These are phyloP conservation scores for Agaricales sp. DNA, from an alignment of 1,284 basidiomycete genomes.

Conservation along the genomic window DNA sequence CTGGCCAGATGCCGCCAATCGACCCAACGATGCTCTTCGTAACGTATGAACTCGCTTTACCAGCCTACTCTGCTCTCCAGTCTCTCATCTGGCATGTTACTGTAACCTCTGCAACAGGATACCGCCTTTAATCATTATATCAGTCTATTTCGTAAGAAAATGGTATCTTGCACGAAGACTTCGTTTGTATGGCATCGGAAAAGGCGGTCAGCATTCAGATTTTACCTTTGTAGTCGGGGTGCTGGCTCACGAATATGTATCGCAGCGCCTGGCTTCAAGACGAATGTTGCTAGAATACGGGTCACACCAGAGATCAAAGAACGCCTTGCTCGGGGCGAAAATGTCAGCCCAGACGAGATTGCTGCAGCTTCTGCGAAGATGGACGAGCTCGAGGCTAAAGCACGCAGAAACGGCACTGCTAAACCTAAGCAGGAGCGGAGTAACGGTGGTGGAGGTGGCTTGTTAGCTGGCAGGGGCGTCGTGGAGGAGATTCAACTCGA, in stretches of 20 bases:
- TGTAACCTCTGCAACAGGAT: constrained; percentile 22
- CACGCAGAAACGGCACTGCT: not conserved
- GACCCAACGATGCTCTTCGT: not conserved
- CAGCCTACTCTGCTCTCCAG: not conserved
- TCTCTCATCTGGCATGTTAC: constrained; percentile 19
- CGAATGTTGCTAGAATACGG: constrained; percentile 32
- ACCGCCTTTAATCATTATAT: constrained; percentile 29
- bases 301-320: constrained; percentile 38
- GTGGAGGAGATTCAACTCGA: not conserved
- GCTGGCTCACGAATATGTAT: not conserved
- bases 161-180: constrained; percentile 36
- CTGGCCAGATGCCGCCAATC: not conserved
- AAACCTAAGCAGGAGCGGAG: constrained; percentile 6
- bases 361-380: constrained; percentile 29
- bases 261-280: constrained; percentile 40
- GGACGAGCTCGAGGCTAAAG: constrained; percentile 21
- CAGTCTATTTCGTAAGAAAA: constrained; percentile 32
- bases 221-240: not conserved
- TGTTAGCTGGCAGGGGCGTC: not conserved
- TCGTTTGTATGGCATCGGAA: constrained; percentile 35
- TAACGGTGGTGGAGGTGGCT: constrained; percentile 1
- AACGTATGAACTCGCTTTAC: not conserved
- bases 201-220: constrained; percentile 29
- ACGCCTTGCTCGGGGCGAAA: constrained; percentile 34
- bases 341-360: constrained; percentile 39